phyloP scores from a whole-genome alignment of 768 basidiomycete genomes.

The Lyophyllum shimeji region DNA sequence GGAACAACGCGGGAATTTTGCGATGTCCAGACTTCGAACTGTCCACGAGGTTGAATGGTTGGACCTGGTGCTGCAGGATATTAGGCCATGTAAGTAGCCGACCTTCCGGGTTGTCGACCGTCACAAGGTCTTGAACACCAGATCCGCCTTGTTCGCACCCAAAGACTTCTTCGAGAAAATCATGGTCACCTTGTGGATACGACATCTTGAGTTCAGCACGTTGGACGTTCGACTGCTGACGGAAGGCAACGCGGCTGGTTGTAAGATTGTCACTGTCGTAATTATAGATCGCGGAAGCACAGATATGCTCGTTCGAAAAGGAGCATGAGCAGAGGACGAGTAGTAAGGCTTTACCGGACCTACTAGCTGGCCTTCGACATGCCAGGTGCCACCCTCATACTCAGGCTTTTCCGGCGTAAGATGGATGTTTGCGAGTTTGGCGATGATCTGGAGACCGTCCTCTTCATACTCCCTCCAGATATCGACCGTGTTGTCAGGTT shows the following conservation, averaged over 20 bases:
- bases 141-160: neutral
- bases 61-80: slow-evolving; percentile 13
- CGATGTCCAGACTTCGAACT: slow-evolving; percentile 10
- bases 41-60: slow-evolving; percentile 10
- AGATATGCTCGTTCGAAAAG: slow-evolving; percentile 25
- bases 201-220: neutral
- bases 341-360: neutral
- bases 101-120: slow-evolving; percentile 21
- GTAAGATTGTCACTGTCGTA: slow-evolving; percentile 22
- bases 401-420: slow-evolving; percentile 35
- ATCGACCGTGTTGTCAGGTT: slow-evolving; percentile 6
- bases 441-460: slow-evolving; percentile 28
- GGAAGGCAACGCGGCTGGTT: slow-evolving; percentile 27
- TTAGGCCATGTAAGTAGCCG: slow-evolving; percentile 15
- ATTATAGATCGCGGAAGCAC: slow-evolving; percentile 17
- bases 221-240: slow-evolving; percentile 16
- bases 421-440: slow-evolving; percentile 31
- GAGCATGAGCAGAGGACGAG: neutral
- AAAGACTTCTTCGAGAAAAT: neutral
- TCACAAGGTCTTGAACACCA: neutral
- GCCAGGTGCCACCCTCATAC: slow-evolving; percentile 37
- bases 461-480: slow-evolving; percentile 13
- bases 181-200: neutral
- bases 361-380: slow-evolving; percentile 33
- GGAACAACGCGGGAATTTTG: slow-evolving; percentile 17